phyloP scores from a whole-genome alignment of 106 monocot species.

The Agapanthus africanus region DNA sequence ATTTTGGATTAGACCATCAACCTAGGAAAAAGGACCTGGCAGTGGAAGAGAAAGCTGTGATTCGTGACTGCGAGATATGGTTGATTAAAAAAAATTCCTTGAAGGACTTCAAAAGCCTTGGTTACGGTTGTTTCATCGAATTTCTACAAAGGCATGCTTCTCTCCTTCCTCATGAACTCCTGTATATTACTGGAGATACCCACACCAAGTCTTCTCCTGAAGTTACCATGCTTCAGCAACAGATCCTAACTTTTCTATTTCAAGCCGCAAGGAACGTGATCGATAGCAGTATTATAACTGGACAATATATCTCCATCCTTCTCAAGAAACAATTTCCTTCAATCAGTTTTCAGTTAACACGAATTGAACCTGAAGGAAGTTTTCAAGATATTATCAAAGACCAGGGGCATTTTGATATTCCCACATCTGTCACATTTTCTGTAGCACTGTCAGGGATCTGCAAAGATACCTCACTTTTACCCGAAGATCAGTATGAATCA shows the following conservation, averaged over 20 bases:
- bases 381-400: slow-evolving; percentile 17
- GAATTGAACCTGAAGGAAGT: slow-evolving; percentile 2
- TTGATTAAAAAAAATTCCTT: slow-evolving; percentile 33
- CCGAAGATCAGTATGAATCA: neutral
- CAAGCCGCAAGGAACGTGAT: slow-evolving; percentile 22
- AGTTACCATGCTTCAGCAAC: slow-evolving; percentile 30
- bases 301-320: slow-evolving; percentile 26
- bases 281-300: slow-evolving; percentile 3
- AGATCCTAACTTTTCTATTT: slow-evolving; percentile 29
- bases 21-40: neutral
- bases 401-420: slow-evolving; percentile 7
- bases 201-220: slow-evolving; percentile 9
- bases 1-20: slow-evolving; percentile 15
- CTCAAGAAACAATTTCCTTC: slow-evolving; percentile 58
- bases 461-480: neutral
- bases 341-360: slow-evolving; percentile 22
- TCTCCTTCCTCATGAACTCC: slow-evolving; percentile 23
- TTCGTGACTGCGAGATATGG: slow-evolving; percentile 38
- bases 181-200: slow-evolving; percentile 1
- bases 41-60: slow-evolving; percentile 10
- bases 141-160: slow-evolving; percentile 35
- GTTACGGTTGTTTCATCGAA: slow-evolving; percentile 39
- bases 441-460: slow-evolving; percentile 24
- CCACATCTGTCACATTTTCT: slow-evolving; percentile 31
- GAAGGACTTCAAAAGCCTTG: slow-evolving; percentile 32